These are phyloP conservation scores for Ogataea pini DNA, from an alignment of 805 yeast genomes.

Conservation along the genomic window DNA sequence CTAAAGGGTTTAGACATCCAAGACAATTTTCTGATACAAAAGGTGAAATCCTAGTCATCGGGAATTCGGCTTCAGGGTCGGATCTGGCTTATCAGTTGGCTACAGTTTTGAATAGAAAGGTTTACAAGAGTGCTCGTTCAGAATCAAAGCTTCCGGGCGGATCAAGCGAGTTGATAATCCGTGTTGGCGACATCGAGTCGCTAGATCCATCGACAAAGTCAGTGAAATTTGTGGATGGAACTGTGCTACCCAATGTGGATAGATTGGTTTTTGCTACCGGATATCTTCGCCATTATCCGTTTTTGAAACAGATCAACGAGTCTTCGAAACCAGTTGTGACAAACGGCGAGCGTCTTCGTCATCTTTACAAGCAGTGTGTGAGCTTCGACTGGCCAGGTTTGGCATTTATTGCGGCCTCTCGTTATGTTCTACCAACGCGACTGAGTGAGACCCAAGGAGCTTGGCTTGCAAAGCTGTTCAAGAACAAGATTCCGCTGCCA, in stretches of 20 bases:
- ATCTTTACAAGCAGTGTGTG: constrained; percentile 61
- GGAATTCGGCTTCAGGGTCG: constrained; percentile 73
- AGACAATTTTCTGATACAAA: constrained; percentile 42
- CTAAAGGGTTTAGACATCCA: constrained; percentile 56
- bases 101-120: constrained; percentile 38
- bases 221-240: constrained; percentile 52
- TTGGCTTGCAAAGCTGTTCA: constrained; percentile 62
- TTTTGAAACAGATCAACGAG: constrained; percentile 39
- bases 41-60: constrained; percentile 61
- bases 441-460: constrained; percentile 66
- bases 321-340: constrained; percentile 41
- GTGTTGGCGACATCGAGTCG: constrained; percentile 44
- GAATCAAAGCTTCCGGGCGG: constrained; percentile 47
- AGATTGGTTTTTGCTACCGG: constrained; percentile 70
- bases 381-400: constrained; percentile 63
- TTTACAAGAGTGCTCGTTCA: constrained; percentile 55
- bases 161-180: constrained; percentile 40
- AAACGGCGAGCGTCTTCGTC: constrained; percentile 49
- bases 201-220: constrained; percentile 41
- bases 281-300: constrained; percentile 63
- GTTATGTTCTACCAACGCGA: constrained; percentile 63
- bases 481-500: constrained; percentile 56
- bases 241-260: constrained; percentile 48
- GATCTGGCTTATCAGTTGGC: constrained; percentile 69
- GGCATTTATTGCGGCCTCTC: constrained; percentile 62